Conservation (phyloP, 129 eudicot genomes). For the Escallonia rubra region DNA sequence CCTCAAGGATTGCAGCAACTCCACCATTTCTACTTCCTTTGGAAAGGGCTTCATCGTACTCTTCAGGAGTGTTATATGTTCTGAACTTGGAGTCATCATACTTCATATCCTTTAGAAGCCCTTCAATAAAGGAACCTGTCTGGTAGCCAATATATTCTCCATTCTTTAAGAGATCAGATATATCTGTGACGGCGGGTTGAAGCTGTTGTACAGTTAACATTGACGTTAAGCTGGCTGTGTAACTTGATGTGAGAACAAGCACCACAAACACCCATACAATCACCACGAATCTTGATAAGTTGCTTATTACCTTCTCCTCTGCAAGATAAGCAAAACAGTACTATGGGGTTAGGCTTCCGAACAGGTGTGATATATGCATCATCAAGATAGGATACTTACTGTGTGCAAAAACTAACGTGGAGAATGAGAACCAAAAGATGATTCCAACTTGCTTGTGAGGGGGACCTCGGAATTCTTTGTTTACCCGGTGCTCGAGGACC, state of each 20-base stretch:
- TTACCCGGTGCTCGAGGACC: constrained; percentile 34
- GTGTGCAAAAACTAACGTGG: constrained; percentile 57
- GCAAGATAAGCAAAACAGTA: neutral
- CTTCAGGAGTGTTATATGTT: constrained; percentile 8
- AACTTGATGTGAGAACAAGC: constrained; percentile 52
- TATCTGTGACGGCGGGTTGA: constrained; percentile 39
- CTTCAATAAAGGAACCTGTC: constrained; percentile 37
- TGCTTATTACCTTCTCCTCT: constrained; percentile 51
- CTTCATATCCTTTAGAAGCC: constrained; percentile 17
- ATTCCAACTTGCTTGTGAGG: constrained; percentile 34
- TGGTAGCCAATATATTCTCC: constrained; percentile 39
- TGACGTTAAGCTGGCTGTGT: constrained; percentile 67
- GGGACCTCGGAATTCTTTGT: constrained; percentile 41
- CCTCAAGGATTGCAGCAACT: constrained; percentile 34
- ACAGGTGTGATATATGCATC: neutral
- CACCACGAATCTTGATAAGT: constrained; percentile 55
- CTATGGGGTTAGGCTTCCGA: neutral
- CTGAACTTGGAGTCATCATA: constrained; percentile 17
- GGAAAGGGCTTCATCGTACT: constrained; percentile 12
- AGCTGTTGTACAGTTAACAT: constrained; percentile 58
- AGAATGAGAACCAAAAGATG: constrained; percentile 55
- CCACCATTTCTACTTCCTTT: constrained; percentile 32
- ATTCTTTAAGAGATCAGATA: constrained; percentile 24
- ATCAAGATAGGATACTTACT: constrained; percentile 29
- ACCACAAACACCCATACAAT: constrained; percentile 59